A percentile compares a stretch with the other conserved stretches of the same genome.
phyloP scores from a whole-genome alignment of 306 rosid species.

The Glycine soja region DNA sequence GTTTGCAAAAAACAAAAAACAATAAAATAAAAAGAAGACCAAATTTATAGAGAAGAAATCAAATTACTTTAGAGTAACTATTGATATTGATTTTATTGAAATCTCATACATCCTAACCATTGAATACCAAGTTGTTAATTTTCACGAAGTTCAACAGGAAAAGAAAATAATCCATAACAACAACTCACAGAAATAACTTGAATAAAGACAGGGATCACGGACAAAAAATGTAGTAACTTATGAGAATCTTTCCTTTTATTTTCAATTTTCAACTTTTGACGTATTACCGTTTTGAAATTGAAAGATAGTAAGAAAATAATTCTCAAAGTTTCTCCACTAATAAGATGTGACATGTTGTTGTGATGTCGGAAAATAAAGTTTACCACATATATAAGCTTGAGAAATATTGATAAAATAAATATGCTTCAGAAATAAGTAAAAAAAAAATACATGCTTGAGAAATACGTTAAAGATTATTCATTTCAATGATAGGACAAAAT shows the following conservation, averaged over 20 bases:
- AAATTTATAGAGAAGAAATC: too few species aligned
- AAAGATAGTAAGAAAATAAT: not conserved
- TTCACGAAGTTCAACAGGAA: not conserved
- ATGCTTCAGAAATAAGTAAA: not conserved
- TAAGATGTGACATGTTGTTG: conserved; percentile 23
- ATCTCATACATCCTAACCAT: too few species aligned
- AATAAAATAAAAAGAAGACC: too few species aligned
- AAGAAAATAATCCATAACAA: not conserved
- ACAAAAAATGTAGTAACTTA: not conserved
- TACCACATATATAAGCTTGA: not conserved
- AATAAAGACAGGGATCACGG: not conserved
- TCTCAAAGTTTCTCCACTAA: not conserved
- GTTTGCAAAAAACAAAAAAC: too few species aligned
- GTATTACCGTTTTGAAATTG: conserved; percentile 13
- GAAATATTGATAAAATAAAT: too few species aligned
- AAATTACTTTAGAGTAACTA: too few species aligned
- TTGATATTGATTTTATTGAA: too few species aligned
- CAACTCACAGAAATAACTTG: not conserved
- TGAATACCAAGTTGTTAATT: not conserved
- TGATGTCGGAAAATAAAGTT: conserved; percentile 29
- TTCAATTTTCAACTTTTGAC: conserved; percentile 3
- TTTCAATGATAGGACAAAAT: too few species aligned
- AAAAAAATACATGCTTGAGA: not conserved
- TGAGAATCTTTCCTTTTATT: not conserved
- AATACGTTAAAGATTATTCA: not conserved